These are phyloP conservation scores for Scutellaria galericulata DNA, from an alignment of 257 asterid species.

Conservation along the genomic window DNA sequence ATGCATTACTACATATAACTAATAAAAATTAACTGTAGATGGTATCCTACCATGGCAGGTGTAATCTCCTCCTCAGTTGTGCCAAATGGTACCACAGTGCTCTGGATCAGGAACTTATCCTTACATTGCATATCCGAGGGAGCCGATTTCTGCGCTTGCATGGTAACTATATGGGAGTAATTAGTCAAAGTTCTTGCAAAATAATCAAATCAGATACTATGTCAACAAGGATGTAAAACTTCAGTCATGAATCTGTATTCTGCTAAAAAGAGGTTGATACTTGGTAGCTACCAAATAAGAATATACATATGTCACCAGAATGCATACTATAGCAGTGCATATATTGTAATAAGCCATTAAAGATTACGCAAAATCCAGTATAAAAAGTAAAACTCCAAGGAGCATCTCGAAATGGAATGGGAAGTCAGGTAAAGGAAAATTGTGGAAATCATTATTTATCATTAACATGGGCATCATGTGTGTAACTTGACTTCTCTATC, in stretches of 20 bases:
- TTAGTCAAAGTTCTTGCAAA: constrained; percentile 25
- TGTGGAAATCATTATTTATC: neutral
- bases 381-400: neutral
- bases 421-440: neutral
- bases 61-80: constrained; percentile 71
- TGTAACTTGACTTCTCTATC: constrained; percentile 7
- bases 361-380: neutral
- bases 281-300: neutral
- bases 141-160: constrained; percentile 82
- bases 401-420: constrained; percentile 14
- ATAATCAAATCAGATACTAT: constrained; percentile 1
- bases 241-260: constrained; percentile 22
- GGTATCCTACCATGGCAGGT: constrained; percentile 68
- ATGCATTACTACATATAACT: constrained; percentile 30
- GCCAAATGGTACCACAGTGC: constrained; percentile 77
- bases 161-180: constrained; percentile 60
- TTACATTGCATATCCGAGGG: constrained; percentile 75
- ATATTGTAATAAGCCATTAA: neutral
- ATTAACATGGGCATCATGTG: constrained; percentile 1
- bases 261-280: neutral
- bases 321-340: neutral
- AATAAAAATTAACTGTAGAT: constrained; percentile 27
- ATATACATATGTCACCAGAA: neutral
- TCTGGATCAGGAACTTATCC: constrained; percentile 86
- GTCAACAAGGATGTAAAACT: constrained; percentile 28